Evolutionary conservation across 176 grass and related monocot species (phyloP).

Genomic region (Poa annua): DNA sequence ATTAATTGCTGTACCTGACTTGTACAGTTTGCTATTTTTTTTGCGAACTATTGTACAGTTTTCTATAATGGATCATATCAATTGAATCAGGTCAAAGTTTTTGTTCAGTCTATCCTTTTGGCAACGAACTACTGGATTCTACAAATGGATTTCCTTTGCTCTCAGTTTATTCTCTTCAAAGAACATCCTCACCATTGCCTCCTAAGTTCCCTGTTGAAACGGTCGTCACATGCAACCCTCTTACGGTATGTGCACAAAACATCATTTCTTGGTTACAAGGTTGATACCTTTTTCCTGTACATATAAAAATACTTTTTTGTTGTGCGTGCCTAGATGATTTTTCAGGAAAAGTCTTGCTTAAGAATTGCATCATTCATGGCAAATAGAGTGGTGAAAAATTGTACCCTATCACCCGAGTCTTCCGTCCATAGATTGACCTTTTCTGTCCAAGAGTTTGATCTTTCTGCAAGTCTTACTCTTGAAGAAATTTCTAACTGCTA

Average conservation of each 20-base stretch:
- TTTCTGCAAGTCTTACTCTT: conserved; percentile 64
- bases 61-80: conserved; percentile 23
- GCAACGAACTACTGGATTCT: conserved; percentile 65
- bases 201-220: conserved; percentile 88
- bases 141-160: conserved; percentile 59
- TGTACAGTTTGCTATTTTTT: conserved; percentile 10
- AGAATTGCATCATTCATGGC: conserved; percentile 88
- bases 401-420: conserved; percentile 50
- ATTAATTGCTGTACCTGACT: not conserved
- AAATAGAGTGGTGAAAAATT: conserved; percentile 69
- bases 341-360: conserved; percentile 88
- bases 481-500: conserved; percentile 56
- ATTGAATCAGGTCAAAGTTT: conserved; percentile 79
- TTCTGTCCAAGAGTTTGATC: conserved; percentile 83
- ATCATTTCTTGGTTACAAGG: not conserved
- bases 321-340: conserved; percentile 57
- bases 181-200: conserved; percentile 76
- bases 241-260: conserved; percentile 56
- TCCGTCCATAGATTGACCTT: conserved; percentile 67
- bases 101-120: conserved; percentile 85
- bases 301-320: conserved; percentile 20
- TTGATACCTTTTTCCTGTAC: conserved; percentile 32
- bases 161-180: conserved; percentile 89
- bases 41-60: not conserved
- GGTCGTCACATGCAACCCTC: conserved; percentile 77